These are phyloP conservation scores for Penicillium sp. DNA, from an alignment of 2,329 filamentous ascomycete species.

Conservation along the genomic window DNA sequence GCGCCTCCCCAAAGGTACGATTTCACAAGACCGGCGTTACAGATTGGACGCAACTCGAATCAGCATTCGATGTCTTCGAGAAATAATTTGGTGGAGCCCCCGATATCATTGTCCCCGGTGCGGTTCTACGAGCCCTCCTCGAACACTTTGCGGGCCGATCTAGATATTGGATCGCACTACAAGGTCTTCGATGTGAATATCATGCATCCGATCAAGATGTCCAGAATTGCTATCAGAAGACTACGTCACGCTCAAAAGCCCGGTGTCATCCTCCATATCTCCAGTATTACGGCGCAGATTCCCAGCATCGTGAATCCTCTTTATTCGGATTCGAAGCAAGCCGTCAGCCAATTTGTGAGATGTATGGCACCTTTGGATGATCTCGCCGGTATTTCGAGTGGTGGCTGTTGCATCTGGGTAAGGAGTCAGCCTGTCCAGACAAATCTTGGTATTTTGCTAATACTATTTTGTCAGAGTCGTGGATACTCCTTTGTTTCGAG, in stretches of 20 bases:
- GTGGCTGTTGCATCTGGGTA: background rate
- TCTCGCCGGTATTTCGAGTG: background rate
- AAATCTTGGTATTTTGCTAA: background rate
- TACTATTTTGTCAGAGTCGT: background rate
- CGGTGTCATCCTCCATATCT: background rate
- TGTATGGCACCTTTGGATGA: background rate
- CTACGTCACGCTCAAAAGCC: background rate
- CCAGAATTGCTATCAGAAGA: background rate
- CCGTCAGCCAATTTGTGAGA: background rate
- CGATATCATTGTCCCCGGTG: background rate
- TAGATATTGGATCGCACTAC: background rate
- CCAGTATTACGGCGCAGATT: background rate
- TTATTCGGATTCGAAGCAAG: background rate
- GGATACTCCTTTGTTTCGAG: background rate
- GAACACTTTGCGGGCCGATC: background rate
- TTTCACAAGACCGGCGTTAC: background rate
- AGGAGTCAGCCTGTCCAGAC: background rate
- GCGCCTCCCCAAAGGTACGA: background rate
- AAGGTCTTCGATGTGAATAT: background rate
- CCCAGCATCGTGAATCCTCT: background rate
- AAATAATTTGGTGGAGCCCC: background rate
- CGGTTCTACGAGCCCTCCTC: background rate
- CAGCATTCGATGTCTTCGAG: background rate
- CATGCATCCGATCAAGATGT: background rate
- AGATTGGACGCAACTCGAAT: background rate